Evolutionary conservation across 768 basidiomycete genomes (phyloP).

Genomic region (Leccinum imitatum): DNA sequence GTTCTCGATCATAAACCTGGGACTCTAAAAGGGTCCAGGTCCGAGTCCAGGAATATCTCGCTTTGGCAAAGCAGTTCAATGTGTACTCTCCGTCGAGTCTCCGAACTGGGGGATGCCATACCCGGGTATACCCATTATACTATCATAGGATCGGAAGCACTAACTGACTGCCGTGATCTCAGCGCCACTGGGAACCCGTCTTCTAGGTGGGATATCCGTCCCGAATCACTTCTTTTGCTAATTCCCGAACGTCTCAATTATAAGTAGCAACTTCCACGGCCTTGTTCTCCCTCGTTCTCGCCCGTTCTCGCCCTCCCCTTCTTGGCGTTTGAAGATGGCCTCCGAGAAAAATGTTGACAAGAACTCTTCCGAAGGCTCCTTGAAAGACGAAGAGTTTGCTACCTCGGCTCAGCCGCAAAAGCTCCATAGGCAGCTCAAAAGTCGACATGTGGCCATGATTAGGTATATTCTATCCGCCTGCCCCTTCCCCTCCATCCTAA

Average conservation of each 20-base stretch:
- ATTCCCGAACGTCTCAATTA: not conserved
- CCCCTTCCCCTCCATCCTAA: not conserved
- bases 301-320: not conserved
- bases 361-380: conserved; percentile 16
- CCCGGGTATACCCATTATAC: no score
- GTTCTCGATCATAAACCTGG: no score
- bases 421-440: conserved; percentile 66
- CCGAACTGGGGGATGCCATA: no score
- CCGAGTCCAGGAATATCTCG: no score
- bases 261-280: not conserved
- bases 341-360: conserved; percentile 25
- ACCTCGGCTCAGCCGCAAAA: not conserved
- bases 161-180: no score
- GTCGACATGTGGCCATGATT: conserved; percentile 82
- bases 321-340: conserved; percentile 4
- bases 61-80: no score
- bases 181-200: no score
- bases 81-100: no score
- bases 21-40: no score
- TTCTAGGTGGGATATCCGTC: no score
- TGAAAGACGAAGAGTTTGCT: conserved; percentile 24
- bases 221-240: no score
- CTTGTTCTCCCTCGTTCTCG: not conserved
- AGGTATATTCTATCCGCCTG: conserved; percentile 40
- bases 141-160: no score